These are phyloP conservation scores for Gardenia jasminoides DNA, from an alignment of 257 asterid genomes.

Conservation along the genomic window DNA sequence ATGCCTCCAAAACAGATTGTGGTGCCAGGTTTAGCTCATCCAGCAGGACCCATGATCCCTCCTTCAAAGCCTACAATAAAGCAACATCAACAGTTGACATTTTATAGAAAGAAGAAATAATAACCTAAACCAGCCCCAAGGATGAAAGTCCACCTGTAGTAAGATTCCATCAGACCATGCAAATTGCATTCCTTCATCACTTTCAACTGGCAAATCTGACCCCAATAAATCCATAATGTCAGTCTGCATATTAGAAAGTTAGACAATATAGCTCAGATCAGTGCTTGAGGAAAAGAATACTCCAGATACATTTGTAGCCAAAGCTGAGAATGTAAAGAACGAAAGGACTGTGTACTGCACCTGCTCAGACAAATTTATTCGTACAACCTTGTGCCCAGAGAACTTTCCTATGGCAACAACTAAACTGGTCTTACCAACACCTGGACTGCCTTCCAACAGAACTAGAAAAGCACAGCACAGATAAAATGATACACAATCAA, in stretches of 20 bases:
- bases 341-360: constrained; percentile 28
- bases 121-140: background rate
- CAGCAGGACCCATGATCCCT: constrained; percentile 92
- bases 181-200: constrained; percentile 84
- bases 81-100: constrained; percentile 4
- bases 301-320: background rate
- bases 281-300: background rate
- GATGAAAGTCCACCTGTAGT: constrained; percentile 63
- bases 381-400: constrained; percentile 88
- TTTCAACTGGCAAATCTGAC: constrained; percentile 93
- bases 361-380: constrained; percentile 98
- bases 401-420: constrained; percentile 81
- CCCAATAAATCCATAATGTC: constrained; percentile 97
- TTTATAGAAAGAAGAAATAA: background rate
- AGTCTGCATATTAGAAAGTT: constrained; percentile 57
- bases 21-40: constrained; percentile 99
- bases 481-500: constrained; percentile 30
- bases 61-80: constrained; percentile 75
- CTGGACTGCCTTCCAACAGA: constrained; percentile 97
- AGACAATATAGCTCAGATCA: constrained; percentile 14
- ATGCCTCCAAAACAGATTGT: constrained; percentile 96
- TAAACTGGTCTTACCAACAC: constrained; percentile 97
- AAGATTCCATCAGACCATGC: constrained; percentile 99
- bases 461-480: constrained; percentile 44
- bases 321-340: background rate